Evolutionary conservation across 495 filamentous ascomycete species (phyloP).

Genomic region (Annulohypoxylon stygium): DNA sequence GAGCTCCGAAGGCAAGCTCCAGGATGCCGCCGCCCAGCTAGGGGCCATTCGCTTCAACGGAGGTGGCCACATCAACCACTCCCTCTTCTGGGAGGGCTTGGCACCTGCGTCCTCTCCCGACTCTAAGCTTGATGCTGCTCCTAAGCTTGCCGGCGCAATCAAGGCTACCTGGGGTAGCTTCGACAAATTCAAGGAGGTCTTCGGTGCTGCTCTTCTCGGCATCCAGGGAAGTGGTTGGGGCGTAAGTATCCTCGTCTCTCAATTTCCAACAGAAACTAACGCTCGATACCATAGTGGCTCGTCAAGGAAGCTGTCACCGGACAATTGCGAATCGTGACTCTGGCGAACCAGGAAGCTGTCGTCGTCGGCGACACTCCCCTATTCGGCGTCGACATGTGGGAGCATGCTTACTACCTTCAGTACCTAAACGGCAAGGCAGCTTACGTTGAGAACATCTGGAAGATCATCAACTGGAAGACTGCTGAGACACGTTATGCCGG

Average conservation of each 20-base stretch:
- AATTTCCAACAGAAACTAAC: conserved; percentile 16
- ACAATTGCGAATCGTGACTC: conserved; percentile 78
- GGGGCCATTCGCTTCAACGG: conserved; percentile 91
- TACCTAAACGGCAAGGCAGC: conserved; percentile 99
- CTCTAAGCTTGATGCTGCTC: conserved; percentile 67
- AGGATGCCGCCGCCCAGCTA: conserved; percentile 71
- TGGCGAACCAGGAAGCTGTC: conserved; percentile 94
- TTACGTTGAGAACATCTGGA: conserved; percentile 97
- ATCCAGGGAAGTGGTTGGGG: conserved; percentile 78
- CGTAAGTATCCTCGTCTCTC: conserved; percentile 28
- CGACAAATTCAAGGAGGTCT: conserved; percentile 78
- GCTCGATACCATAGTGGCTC: conserved; percentile 68
- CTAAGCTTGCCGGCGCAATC: conserved; percentile 72
- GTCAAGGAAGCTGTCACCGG: conserved; percentile 86
- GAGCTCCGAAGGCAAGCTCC: conserved; percentile 65
- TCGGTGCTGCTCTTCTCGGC: conserved; percentile 75
- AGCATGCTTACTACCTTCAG: conserved; percentile 79
- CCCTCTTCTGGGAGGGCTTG: conserved; percentile 93
- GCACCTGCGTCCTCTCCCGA: conserved; percentile 69
- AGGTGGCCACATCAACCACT: conserved; percentile 93
- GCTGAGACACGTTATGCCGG: conserved; percentile 83
- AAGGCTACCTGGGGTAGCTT: conserved; percentile 74
- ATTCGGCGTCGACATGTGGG: conserved; percentile 97
- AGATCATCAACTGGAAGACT: conserved; percentile 97
- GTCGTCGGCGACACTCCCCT: conserved; percentile 87